Base-by-base conservation (phyloP, 306 rosid species). In the Hippophae rhamnoides region DNA sequence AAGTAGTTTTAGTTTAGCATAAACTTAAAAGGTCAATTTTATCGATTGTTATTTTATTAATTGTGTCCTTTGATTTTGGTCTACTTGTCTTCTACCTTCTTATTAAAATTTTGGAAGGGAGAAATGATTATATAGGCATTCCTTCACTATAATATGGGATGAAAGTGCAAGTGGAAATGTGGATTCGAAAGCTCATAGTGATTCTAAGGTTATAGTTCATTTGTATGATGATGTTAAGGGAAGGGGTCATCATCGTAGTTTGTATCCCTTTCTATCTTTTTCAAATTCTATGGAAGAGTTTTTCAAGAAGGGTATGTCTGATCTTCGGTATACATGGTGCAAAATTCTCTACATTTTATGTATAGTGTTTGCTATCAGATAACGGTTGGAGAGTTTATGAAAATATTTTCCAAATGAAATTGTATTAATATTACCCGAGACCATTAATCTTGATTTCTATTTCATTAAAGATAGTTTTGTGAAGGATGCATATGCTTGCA, bases 301-400 rank as follows among this genome's bases (percentile, higher is more conserved):
- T 73, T 88, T 88, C 65, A 77, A 74, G 70, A 61, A 41, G 41
- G 87, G 83, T 8, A 79, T 79, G 47, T 92, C 96, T 49, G 63
- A 65, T 8, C 52, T 74, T 80, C 80, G 69, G 85, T 88, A 43
- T 88, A 83, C 69, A 83, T 88, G 96, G 96, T 92, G 63, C 88
- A 93, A 95, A 88, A 88, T 76, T 92, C 99, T 9, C 96, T 95
- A 0, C 93, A 95, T 65, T 92, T 96, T 96, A 92, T 85, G 99
- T 92, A 42, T 45, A 72, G 78, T 23, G 81, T 84, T 50, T 64
- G 95, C 58, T 75, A 80, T 54, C 99, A 88, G 69, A 89, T 95
- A 56, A 18, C 86, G 95, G 23, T 87, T 88, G 2, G 95, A 88
- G 86, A 92, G 95, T 69, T 72, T 92, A 62, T 76, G 85, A 13